Evolutionary conservation across 176 grass and related monocot species (phyloP).

Genomic region (Cenchrus americanus): DNA sequence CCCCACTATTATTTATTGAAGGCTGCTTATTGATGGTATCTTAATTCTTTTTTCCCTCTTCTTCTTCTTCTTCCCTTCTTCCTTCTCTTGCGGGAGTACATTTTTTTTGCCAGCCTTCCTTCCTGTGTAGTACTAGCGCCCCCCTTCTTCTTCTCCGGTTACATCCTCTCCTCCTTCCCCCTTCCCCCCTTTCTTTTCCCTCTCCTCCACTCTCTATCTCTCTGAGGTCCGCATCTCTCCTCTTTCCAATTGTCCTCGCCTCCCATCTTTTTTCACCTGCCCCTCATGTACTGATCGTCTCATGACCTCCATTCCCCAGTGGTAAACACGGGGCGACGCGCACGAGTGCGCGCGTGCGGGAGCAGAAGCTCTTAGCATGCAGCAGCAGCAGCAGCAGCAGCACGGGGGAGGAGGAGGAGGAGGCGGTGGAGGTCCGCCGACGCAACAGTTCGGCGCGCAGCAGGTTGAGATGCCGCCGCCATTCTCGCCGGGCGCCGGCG

Average conservation of each 20-base stretch:
- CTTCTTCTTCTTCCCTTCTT: background rate
- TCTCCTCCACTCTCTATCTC: slow-evolving; percentile 23
- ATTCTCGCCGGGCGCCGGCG: slow-evolving; percentile 50
- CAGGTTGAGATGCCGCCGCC: slow-evolving; percentile 69
- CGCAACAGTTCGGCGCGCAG: slow-evolving; percentile 47
- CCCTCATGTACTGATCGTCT: slow-evolving; percentile 59
- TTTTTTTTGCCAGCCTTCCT: slow-evolving; percentile 59
- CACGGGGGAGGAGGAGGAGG: slow-evolving; percentile 22
- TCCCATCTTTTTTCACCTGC: slow-evolving; percentile 66
- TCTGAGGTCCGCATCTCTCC: slow-evolving; percentile 35
- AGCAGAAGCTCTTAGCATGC: slow-evolving; percentile 49
- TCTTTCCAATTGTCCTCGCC: slow-evolving; percentile 58
- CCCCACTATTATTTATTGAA: slow-evolving; percentile 63
- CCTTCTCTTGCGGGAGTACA: slow-evolving; percentile 24
- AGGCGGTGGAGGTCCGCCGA: slow-evolving; percentile 30
- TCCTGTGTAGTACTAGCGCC: slow-evolving; percentile 37
- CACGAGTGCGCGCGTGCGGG: slow-evolving; percentile 36
- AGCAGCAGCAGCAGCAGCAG: slow-evolving; percentile 59
- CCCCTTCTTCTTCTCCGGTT: slow-evolving; percentile 31
- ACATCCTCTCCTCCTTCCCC: background rate
- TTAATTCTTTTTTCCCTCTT: slow-evolving; percentile 55
- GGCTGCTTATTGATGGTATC: slow-evolving; percentile 62
- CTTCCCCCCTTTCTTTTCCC: background rate
- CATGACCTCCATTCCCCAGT: slow-evolving; percentile 51
- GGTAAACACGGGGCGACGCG: slow-evolving; percentile 52